phyloP scores from a whole-genome alignment of 2,329 filamentous ascomycete genomes.

The Fusarium circinatum region DNA sequence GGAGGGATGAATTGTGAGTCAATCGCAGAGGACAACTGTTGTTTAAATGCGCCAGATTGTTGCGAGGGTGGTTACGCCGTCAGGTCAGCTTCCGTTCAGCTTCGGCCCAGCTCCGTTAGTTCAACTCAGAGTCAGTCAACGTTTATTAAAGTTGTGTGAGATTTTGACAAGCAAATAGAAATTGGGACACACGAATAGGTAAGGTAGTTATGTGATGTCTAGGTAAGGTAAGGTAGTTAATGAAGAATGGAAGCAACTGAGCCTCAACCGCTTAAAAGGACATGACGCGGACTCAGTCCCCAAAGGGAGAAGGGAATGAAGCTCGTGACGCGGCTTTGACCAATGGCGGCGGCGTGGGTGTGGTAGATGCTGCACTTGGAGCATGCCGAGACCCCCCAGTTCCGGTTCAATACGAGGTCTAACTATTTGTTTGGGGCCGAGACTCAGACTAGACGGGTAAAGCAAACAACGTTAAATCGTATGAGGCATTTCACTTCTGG shows the following conservation, averaged over 20 bases:
- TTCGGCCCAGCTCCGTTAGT: background rate
- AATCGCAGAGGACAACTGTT: constrained; percentile 3
- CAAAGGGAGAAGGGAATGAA: constrained; percentile 22
- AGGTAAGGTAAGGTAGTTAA: background rate
- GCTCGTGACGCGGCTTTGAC: constrained; percentile 36
- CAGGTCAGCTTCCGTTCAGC: constrained; percentile 1
- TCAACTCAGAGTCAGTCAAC: background rate
- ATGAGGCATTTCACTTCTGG: constrained; percentile 11
- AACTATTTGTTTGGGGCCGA: background rate
- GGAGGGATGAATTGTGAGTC: background rate
- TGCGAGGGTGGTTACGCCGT: constrained; percentile 14
- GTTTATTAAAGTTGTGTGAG: background rate
- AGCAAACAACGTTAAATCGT: constrained; percentile 5
- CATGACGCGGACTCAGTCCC: constrained; percentile 36
- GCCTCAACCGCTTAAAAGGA: background rate
- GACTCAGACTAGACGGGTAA: constrained; percentile 8
- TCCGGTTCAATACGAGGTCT: constrained; percentile 27
- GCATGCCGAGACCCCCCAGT: constrained; percentile 33
- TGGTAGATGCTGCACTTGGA: constrained; percentile 33
- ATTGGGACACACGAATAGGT: background rate
- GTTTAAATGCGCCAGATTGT: constrained; percentile 1
- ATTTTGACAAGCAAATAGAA: background rate
- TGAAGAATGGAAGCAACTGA: constrained; percentile 15
- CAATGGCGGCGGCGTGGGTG: constrained; percentile 24
- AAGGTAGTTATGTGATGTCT: constrained; percentile 18